Evolutionary conservation across 2,329 filamentous ascomycete genomes (phyloP), one percentile per base, ranked within the genome.

Genomic region (Xylariaceae sp.): DNA sequence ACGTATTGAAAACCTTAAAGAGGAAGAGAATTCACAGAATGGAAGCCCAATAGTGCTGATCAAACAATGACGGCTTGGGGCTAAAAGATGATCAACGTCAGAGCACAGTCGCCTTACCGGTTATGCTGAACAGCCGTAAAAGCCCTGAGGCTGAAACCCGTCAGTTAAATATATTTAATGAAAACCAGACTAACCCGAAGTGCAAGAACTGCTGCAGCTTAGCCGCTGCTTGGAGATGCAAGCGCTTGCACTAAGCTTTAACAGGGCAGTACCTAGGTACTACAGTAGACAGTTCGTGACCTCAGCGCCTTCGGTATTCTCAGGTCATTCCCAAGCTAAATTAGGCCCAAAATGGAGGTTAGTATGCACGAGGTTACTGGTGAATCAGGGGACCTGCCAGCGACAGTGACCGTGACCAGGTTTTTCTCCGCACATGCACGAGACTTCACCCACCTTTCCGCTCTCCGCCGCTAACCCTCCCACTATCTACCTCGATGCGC

Each of bases 101-200:
- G 16, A 54, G 55, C 49, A 26, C 55, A 54, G n/a, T n/a, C n/a
- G n/a, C n/a, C n/a, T n/a, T n/a, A n/a, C n/a, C n/a, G n/a, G n/a
- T n/a, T 44, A 49, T 58, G 55, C 55, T 44, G 53, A 56, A 56
- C 31, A 58, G 26, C 37, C 49, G 49, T 53, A 34, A 41, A 16
- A 37, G 39, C 48, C 19, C 36, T 48, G 49, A 54, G 50, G 55
- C 55, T 58, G 55, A 58, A 54, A 48, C 40, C 24, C 21, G n/a
- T 1, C 40, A 34, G 28, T 52, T 41, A 21, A 31, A 8, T 36
- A n/a, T n/a, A n/a, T n/a, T n/a, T n/a, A n/a, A n/a, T n/a, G n/a
- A n/a, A n/a, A n/a, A n/a, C n/a, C n/a, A n/a, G 53, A 39, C 14
- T 46, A 31, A 39, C 16, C n/a, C n/a, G n/a, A n/a, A n/a, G n/a